A percentile compares a stretch with the other conserved stretches of the same genome.
These are phyloP conservation scores for Mikania micrantha DNA, from an alignment of 129 eudicot species.

Conservation along the genomic window DNA sequence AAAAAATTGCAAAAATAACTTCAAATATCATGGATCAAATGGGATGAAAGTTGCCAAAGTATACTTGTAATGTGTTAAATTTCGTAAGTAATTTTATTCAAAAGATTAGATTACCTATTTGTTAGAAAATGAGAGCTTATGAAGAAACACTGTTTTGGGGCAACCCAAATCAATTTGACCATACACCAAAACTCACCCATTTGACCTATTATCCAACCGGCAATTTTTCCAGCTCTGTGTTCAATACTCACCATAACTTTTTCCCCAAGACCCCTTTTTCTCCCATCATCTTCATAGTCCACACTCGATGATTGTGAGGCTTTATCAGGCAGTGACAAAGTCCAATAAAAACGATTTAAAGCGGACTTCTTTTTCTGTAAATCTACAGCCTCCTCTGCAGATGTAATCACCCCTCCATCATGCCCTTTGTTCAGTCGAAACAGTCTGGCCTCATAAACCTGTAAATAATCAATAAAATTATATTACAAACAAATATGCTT, in stretches of 20 bases:
- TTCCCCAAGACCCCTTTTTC: constrained; percentile 69
- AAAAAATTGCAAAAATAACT: background rate
- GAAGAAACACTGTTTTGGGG: background rate
- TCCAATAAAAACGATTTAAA: constrained; percentile 60
- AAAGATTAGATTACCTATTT: background rate
- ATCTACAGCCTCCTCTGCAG: constrained; percentile 85
- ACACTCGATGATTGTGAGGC: constrained; percentile 32
- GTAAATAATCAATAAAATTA: constrained; percentile 6
- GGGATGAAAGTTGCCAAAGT: background rate
- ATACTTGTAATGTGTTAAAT: background rate
- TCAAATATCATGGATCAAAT: background rate
- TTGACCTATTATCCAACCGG: constrained; percentile 3
- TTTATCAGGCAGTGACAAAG: constrained; percentile 59
- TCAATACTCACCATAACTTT: constrained; percentile 54
- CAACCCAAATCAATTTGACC: background rate
- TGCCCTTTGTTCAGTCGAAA: constrained; percentile 69
- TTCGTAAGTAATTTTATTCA: background rate
- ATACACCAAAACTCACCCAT: background rate
- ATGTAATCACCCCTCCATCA: constrained; percentile 53
- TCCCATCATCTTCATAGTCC: constrained; percentile 41
- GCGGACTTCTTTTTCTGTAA: constrained; percentile 59
- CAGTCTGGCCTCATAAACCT: constrained; percentile 95
- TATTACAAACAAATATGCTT: constrained; percentile 1
- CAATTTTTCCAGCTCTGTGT: background rate
- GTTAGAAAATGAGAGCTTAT: background rate